Evolutionary conservation across 2,329 filamentous ascomycete species (phyloP).

Genomic region (Calonectria pteridis): DNA sequence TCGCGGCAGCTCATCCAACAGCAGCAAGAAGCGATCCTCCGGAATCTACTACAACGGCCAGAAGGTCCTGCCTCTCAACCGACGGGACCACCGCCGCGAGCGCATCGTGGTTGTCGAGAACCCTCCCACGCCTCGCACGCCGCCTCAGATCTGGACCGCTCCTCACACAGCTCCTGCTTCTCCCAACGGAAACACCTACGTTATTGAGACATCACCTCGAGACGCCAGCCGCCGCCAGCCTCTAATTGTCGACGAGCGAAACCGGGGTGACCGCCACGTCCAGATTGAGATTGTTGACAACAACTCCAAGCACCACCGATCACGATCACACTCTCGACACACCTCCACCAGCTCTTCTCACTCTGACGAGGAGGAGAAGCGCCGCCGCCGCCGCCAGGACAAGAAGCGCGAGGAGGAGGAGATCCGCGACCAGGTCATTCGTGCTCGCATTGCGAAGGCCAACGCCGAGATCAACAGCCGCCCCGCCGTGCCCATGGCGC

Average conservation of each 20-base stretch:
- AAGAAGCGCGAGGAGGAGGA: slow-evolving; percentile 46
- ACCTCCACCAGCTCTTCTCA: slow-evolving; percentile 52
- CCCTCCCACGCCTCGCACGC: slow-evolving; percentile 60
- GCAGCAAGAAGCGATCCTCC: slow-evolving; percentile 50
- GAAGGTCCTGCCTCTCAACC: slow-evolving; percentile 51
- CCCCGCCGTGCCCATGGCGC: slow-evolving; percentile 46
- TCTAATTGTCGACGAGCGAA: slow-evolving; percentile 55
- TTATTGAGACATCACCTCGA: slow-evolving; percentile 40
- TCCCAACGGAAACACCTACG: slow-evolving; percentile 47
- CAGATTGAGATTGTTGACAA: slow-evolving; percentile 54
- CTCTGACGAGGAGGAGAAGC: slow-evolving; percentile 47
- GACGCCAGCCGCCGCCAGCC: slow-evolving; percentile 47
- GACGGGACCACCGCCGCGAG: slow-evolving; percentile 54
- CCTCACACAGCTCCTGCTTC: slow-evolving; percentile 58
- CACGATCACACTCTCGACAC: slow-evolving; percentile 51
- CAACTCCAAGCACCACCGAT: slow-evolving; percentile 30
- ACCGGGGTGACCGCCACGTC: slow-evolving; percentile 45
- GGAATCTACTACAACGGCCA: slow-evolving; percentile 54
- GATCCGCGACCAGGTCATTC: slow-evolving; percentile 43
- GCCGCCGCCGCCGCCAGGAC: slow-evolving; percentile 40
- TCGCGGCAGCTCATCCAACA: slow-evolving; percentile 45
- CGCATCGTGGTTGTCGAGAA: slow-evolving; percentile 59
- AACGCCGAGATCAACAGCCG: slow-evolving; percentile 59
- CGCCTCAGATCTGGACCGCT: slow-evolving; percentile 56
- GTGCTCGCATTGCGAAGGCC: slow-evolving; percentile 53